Evolutionary conservation across 257 asterid genomes (phyloP).

Genomic region (Nicotiana sylvestris): DNA sequence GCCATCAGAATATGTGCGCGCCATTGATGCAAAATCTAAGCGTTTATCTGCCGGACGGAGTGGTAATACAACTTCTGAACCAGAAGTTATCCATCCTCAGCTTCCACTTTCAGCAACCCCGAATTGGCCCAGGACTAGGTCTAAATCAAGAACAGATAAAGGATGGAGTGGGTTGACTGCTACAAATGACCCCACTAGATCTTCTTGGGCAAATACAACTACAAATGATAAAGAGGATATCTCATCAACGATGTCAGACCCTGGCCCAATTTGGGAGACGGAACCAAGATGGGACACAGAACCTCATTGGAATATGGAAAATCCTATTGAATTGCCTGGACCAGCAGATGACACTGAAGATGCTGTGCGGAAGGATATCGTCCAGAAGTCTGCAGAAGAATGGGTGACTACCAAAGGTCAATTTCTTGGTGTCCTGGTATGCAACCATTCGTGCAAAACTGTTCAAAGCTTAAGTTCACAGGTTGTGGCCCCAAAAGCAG

Average conservation of each 20-base stretch:
- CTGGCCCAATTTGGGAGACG: conserved; percentile 97
- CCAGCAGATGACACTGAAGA: conserved; percentile 48
- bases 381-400: conserved; percentile 50
- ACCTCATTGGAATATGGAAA: conserved; percentile 57
- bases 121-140: conserved; percentile 85
- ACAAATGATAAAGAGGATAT: conserved; percentile 85
- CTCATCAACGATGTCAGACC: conserved; percentile 96
- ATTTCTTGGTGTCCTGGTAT: conserved; percentile 74
- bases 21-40: conserved; percentile 85
- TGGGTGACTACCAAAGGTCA: conserved; percentile 80
- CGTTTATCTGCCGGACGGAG: conserved; percentile 76
- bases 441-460: conserved; percentile 93
- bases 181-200: conserved; percentile 52
- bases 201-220: conserved; percentile 69
- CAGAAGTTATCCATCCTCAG: conserved; percentile 92
- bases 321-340: conserved; percentile 70
- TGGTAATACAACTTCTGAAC: conserved; percentile 53
- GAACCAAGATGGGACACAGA: conserved; percentile 97
- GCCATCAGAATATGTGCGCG: conserved; percentile 93
- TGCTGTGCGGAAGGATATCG: conserved; percentile 34
- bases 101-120: conserved; percentile 72
- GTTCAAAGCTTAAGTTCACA: conserved; percentile 96
- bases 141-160: conserved; percentile 76
- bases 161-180: conserved; percentile 61
- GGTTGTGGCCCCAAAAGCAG: conserved; percentile 97